Percentiles rank a stretch among this genome's conserved stretches.
Evolutionary conservation across 192 early-diverging fungal genomes (phyloP).

Genomic region (Chytriomyces confervae): DNA sequence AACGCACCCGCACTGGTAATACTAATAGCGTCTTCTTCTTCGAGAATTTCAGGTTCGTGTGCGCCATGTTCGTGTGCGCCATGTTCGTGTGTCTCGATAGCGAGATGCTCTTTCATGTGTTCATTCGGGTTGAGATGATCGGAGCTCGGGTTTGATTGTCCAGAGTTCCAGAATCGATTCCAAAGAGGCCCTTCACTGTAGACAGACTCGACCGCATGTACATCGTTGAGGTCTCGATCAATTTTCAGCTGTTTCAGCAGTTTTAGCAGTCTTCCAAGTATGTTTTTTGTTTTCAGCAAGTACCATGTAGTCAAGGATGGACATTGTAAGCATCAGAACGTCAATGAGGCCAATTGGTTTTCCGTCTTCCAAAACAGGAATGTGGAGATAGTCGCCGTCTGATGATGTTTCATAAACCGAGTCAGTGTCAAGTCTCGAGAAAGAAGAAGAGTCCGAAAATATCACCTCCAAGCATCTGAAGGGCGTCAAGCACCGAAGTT

Average conservation of each 20-base stretch:
- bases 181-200: constrained; percentile 44
- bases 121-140: constrained; percentile 1
- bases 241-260: constrained; percentile 16
- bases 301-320: constrained; percentile 42
- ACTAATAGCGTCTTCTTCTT: constrained; percentile 1
- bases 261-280: not conserved
- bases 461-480: constrained; percentile 51
- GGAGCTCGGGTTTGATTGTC: not conserved
- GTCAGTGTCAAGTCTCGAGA: too few relatives aligned
- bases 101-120: not conserved
- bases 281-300: not conserved
- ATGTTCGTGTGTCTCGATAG: not conserved
- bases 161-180: constrained; percentile 55
- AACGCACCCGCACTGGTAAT: constrained; percentile 33
- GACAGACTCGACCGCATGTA: not conserved
- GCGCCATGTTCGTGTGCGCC: not conserved
- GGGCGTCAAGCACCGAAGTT: constrained; percentile 53
- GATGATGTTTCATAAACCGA: not conserved
- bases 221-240: constrained; percentile 18
- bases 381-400: constrained; percentile 55
- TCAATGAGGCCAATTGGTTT: constrained; percentile 56
- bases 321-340: constrained; percentile 58
- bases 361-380: constrained; percentile 53
- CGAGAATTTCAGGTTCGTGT: not conserved
- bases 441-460: not conserved